Base-by-base conservation (phyloP, 2,329 filamentous ascomycete species). In the Fusarium temperatum region DNA sequence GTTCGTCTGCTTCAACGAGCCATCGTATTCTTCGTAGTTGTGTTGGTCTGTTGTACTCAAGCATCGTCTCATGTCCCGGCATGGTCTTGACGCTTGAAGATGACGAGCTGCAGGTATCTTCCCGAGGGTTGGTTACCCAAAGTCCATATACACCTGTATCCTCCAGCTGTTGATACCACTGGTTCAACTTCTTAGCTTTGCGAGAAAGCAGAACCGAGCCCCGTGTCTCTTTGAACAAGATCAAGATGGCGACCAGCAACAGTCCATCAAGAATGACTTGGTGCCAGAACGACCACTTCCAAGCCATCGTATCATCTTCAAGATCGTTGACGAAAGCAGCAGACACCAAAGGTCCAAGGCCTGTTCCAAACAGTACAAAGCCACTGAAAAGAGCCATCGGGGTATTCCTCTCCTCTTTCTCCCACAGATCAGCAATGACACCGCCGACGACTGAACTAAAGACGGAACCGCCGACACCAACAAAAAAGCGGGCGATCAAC, bases 371-470 rank as follows among this genome's bases (percentile, higher is more conserved):
- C 1, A 98, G 84, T 0, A 94, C 95, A 8, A 87, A 86, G 2
- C 92, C 94, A n/a, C 92, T 93, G 81, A 97, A 98, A 0, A 97
- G 80, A 0, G 94, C 92, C 96, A 98, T 98, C 0, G 95, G 93
- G 0, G 92, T 94, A 77, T 98, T 98, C 39, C 96, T 87, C 50
- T 93, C 91, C 67, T 93, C 85, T 15, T 93, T 90, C 54, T 92
- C 89, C 84, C 95, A 98, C 66, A 98, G 89, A 78, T 98, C 95
- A 57, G 93, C 92, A 45, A 98, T 92, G 8, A 98, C 93, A 8
- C 95, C 95, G n/a, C 95, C 95, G 1, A 97, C 92, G 88, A 98
- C 95, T 28, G 94, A 96, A 50, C 92, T 94, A 79, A 97, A 97
- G 0, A 87, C 91, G 55, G 91, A 94, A 11, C 90, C 92, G 12